phyloP scores from a whole-genome alignment of 179 eudicot genomes.

The Nepenthes alata region DNA sequence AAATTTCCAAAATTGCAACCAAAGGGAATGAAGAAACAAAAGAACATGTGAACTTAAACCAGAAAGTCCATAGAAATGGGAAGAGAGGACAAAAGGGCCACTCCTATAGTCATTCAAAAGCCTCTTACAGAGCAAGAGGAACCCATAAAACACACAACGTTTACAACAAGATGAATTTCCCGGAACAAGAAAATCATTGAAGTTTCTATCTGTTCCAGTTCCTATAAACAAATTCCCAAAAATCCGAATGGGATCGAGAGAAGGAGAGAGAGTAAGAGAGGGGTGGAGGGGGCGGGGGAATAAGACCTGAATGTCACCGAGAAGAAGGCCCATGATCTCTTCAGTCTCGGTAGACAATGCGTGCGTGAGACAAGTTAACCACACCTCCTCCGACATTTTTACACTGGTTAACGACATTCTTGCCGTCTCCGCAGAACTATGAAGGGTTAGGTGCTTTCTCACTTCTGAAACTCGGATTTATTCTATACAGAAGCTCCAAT shows the following conservation, averaged over 20 bases:
- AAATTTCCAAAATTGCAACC: too few species aligned
- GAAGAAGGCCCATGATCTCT: slow-evolving; percentile 98
- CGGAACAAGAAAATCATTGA: neutral
- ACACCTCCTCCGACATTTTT: slow-evolving; percentile 87
- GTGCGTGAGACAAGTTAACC: slow-evolving; percentile 84
- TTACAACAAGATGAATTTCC: too few species aligned
- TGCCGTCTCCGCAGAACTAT: neutral
- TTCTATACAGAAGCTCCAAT: too few species aligned
- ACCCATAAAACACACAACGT: too few species aligned
- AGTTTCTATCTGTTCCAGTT: too few species aligned
- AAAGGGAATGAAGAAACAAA: too few species aligned
- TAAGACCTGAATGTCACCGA: slow-evolving; percentile 80
- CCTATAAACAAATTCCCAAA: too few species aligned
- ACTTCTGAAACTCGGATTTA: neutral
- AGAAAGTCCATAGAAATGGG: too few species aligned
- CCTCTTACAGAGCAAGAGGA: too few species aligned
- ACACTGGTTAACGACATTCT: slow-evolving; percentile 70
- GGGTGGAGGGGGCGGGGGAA: neutral
- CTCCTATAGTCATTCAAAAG: too few species aligned
- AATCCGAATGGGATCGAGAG: neutral
- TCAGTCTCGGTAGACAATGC: slow-evolving; percentile 94
- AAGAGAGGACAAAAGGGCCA: too few species aligned
- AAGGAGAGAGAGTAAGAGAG: neutral
- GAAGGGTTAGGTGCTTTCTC: neutral
- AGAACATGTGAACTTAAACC: too few species aligned